Percentiles rank a stretch among this genome's conserved stretches.
phyloP scores from a whole-genome alignment of 805 yeast genomes.

The Cyberlindnera mycetangii region DNA sequence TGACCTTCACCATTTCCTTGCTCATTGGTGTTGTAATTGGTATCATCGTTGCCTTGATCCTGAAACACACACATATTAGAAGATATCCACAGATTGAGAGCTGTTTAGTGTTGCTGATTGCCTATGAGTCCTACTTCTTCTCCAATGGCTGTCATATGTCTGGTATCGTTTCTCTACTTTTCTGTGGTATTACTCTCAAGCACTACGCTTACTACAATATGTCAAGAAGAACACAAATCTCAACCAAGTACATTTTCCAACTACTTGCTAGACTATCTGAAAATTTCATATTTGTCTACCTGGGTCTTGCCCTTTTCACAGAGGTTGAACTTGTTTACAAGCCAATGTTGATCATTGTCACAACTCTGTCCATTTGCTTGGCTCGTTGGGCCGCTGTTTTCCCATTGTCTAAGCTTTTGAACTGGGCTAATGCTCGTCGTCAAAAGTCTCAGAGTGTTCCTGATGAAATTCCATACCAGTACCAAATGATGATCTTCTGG shows the following conservation, averaged over 20 bases:
- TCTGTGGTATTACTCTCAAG: constrained; percentile 94
- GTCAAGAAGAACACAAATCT: constrained; percentile 96
- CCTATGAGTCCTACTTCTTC: constrained; percentile 94
- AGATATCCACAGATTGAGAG: constrained; percentile 97
- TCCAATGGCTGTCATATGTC: constrained; percentile 99
- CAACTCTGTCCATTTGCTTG: constrained; percentile 86
- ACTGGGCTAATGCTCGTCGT: constrained; percentile 68
- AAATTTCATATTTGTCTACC: constrained; percentile 92
- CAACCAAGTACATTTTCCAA: constrained; percentile 93
- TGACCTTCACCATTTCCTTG: constrained; percentile 90
- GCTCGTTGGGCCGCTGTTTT: constrained; percentile 98
- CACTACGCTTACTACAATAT: constrained; percentile 97
- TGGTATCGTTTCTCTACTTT: constrained; percentile 90
- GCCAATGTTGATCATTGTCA: constrained; percentile 86
- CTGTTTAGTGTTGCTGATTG: constrained; percentile 83
- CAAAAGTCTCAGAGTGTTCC: constrained; percentile 50
- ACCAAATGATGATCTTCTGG: constrained; percentile 99
- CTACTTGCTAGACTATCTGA: constrained; percentile 92
- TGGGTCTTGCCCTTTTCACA: constrained; percentile 92
- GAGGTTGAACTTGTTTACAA: constrained; percentile 94
- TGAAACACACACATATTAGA: constrained; percentile 90
- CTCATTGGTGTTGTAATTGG: constrained; percentile 89
- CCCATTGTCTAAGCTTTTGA: constrained; percentile 83
- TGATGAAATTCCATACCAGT: constrained; percentile 91
- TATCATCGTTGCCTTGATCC: constrained; percentile 78